Percentiles rank a stretch among this genome's conserved stretches.
Evolutionary conservation across 495 filamentous ascomycete species (phyloP).

Genomic region (Penicillium macrosclerotiorum): DNA sequence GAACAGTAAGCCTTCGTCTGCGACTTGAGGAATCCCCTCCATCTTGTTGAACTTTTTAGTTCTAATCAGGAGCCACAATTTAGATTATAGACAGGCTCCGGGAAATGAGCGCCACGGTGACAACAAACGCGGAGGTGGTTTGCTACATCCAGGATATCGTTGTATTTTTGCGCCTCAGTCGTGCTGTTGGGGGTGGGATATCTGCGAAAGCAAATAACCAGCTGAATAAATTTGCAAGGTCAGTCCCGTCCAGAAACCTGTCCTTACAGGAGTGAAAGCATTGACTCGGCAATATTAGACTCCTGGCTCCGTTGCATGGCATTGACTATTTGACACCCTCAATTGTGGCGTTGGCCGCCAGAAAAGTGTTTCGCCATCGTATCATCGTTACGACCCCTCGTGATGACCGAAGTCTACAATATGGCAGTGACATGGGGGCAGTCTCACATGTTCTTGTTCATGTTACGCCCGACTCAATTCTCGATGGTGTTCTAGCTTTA

Average conservation of each 20-base stretch:
- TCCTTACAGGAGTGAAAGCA: not conserved
- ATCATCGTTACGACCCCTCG: conserved; percentile 65
- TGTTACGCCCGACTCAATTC: conserved; percentile 69
- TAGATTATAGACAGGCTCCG: conserved; percentile 47
- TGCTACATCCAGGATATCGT: conserved; percentile 84
- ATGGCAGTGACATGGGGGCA: conserved; percentile 76
- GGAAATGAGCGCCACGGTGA: conserved; percentile 36
- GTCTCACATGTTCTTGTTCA: conserved; percentile 64
- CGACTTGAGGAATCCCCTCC: no score
- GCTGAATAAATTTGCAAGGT: conserved; percentile 64
- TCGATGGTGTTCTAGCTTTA: conserved; percentile 79
- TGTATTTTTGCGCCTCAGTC: conserved; percentile 80
- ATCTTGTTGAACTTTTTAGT: not conserved
- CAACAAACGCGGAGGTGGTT: conserved; percentile 61
- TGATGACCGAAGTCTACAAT: conserved; percentile 85
- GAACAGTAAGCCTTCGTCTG: conserved; percentile 17
- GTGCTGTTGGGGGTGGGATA: conserved; percentile 75
- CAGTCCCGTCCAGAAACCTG: conserved; percentile 23
- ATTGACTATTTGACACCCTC: conserved; percentile 81
- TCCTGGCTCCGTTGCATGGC: conserved; percentile 79
- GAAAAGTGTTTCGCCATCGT: conserved; percentile 85
- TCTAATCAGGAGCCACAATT: not conserved
- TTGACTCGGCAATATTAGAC: conserved; percentile 14
- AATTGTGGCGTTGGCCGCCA: conserved; percentile 76
- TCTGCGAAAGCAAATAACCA: conserved; percentile 75